Evolutionary conservation across 1,139 yeast species (phyloP).

Genomic region (Candida sanyaensis): DNA sequence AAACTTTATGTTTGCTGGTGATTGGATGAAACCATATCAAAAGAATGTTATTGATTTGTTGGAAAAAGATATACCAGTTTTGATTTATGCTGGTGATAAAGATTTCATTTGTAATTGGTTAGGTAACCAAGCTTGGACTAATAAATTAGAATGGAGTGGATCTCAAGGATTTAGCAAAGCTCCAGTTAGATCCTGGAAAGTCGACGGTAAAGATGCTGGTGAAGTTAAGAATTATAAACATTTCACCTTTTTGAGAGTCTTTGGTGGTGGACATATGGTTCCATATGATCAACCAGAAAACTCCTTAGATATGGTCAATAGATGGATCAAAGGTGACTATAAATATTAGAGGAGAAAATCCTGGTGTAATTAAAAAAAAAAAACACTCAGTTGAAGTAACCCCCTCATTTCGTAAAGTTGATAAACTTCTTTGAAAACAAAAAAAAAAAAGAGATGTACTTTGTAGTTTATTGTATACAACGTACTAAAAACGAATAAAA

Average conservation of each 20-base stretch:
- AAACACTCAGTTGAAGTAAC: too few species aligned
- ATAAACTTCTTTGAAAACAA: not conserved
- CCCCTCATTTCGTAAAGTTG: too few species aligned
- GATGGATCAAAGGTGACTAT: slow-evolving; percentile 45
- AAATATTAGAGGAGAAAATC: slow-evolving; percentile 9
- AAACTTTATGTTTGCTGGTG: slow-evolving; percentile 83
- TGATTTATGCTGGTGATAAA: slow-evolving; percentile 84
- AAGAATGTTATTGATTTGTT: slow-evolving; percentile 63
- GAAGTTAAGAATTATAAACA: slow-evolving; percentile 47
- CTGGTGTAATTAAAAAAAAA: not conserved
- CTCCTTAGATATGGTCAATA: slow-evolving; percentile 48
- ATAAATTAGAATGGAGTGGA: slow-evolving; percentile 67
- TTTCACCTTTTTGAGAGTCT: slow-evolving; percentile 50
- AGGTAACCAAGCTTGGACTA: slow-evolving; percentile 84
- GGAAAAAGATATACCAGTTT: slow-evolving; percentile 63
- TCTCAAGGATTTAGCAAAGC: slow-evolving; percentile 48
- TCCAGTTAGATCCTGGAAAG: slow-evolving; percentile 43
- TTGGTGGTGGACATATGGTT: slow-evolving; percentile 54
- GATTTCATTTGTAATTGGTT: slow-evolving; percentile 88
- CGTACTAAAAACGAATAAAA: too few species aligned
- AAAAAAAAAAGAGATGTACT: not conserved
- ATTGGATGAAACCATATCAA: slow-evolving; percentile 88
- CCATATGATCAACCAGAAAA: slow-evolving; percentile 51
- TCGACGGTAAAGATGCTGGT: slow-evolving; percentile 43
- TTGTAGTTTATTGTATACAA: not conserved